These are phyloP conservation scores for Asterophora lycoperdoides DNA, from an alignment of 768 basidiomycete species.

Conservation along the genomic window DNA sequence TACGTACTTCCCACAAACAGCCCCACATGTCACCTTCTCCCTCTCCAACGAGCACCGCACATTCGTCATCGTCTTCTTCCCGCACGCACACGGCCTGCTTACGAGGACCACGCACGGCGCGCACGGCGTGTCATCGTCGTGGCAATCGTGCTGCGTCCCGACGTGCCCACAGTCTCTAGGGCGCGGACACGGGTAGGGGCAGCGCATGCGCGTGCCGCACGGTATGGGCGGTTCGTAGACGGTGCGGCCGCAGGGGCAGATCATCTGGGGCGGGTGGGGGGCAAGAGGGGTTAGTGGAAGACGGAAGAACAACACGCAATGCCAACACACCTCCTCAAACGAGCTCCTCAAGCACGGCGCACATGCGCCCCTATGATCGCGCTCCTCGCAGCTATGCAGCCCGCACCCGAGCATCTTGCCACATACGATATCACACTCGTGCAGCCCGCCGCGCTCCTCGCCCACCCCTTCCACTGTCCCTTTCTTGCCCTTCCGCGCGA, in stretches of 20 bases:
- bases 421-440: constrained; percentile 82
- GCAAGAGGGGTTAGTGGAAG: constrained; percentile 2
- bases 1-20: constrained; percentile 68
- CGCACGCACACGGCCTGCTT: constrained; percentile 80
- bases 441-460: constrained; percentile 64
- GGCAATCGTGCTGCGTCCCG: constrained; percentile 73
- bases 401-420: constrained; percentile 71
- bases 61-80: constrained; percentile 76
- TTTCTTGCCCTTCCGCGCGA: constrained; percentile 63
- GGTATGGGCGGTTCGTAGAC: constrained; percentile 84
- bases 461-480: constrained; percentile 39
- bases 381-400: constrained; percentile 70
- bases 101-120: constrained; percentile 87
- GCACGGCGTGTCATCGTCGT: constrained; percentile 64
- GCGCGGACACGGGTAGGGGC: constrained; percentile 72
- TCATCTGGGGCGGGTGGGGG: no score
- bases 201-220: constrained; percentile 78
- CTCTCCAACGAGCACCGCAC: constrained; percentile 76
- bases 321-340: constrained; percentile 75
- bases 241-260: constrained; percentile 85
- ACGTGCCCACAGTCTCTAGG: constrained; percentile 82
- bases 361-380: constrained; percentile 82
- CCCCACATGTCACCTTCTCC: constrained; percentile 82
- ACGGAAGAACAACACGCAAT: background rate
- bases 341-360: constrained; percentile 80